Base-by-base conservation (phyloP, 2,329 filamentous ascomycete species). In the Aspergillus costaricaensis region DNA sequence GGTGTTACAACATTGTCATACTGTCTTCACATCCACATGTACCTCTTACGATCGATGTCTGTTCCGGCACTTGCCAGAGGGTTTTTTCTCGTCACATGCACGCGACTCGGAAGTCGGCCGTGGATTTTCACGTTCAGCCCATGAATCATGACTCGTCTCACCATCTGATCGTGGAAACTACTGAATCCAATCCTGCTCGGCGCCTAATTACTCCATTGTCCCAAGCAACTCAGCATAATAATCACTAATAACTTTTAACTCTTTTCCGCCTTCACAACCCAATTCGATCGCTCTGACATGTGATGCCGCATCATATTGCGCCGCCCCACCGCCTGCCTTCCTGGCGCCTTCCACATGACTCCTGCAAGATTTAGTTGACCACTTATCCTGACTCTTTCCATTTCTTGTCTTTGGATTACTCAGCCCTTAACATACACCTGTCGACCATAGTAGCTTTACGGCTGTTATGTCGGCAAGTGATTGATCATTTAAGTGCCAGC, bases 321-420 rank as follows among this genome's bases (percentile, higher is more conserved):
- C 53, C 53, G 53, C 30, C 39, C 53, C 41, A 55, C 53, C 53
- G 53, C 53, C 53, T 55, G 25, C 53, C 39, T 19, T 17, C 19
- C n/a, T 10, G 23, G 23, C 23, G 25, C 7, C 47, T 17, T 30
- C 25, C 47, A 50, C 47, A 50, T 50, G 47, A 50, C 32, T 30
- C 47, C 41, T 7, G 19, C 19, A 4, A 6, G 4, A 5, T 4
- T 14, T 14, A 15, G 32, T 36, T 36, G 32, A 36, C 32, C 32
- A 36, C 4, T 36, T 14, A 36, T 12, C 10, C 32, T 36, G 32
- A 36, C 32, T 36, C 32, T 36, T 36, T 36, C 32, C 32, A 36
- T 14, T 36, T 14, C 32, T 36, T 14, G 32, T 36, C 12, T 2
- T 14, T 14, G 32, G 5, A 36, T 36, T 36, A 36, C 32, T 36